Conservation (phyloP, 768 basidiomycete species). For the Lactarius vividus region DNA sequence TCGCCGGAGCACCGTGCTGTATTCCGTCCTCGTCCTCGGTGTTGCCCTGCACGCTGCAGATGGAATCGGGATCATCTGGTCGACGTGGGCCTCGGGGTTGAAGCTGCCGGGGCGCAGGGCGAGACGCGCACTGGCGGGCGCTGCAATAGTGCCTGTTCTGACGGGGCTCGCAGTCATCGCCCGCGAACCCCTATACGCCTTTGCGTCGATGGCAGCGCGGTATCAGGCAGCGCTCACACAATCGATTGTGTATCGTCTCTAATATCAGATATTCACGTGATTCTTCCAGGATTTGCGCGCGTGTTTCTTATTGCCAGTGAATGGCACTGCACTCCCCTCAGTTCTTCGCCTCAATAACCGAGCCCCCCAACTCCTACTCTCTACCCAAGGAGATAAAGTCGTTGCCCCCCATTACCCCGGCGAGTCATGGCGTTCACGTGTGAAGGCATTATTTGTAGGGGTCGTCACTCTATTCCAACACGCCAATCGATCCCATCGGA, state of each 20-base stretch:
- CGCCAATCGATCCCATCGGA: neutral
- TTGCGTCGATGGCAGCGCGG: slow-evolving; percentile 49
- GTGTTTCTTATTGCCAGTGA: neutral
- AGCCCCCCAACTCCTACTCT: neutral
- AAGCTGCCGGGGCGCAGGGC: slow-evolving; percentile 33
- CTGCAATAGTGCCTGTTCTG: slow-evolving; percentile 49
- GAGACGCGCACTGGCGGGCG: slow-evolving; percentile 38
- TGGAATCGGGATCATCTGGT: slow-evolving; percentile 54
- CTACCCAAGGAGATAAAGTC: neutral
- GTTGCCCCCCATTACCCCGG: neutral
- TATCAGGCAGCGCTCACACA: slow-evolving; percentile 50
- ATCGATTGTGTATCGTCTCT: slow-evolving; percentile 49
- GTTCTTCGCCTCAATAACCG: no score
- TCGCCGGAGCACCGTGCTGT: slow-evolving; percentile 56
- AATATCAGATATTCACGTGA: slow-evolving; percentile 5
- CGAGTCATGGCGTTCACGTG: neutral
- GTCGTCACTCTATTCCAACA: neutral
- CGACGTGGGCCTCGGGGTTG: slow-evolving; percentile 42
- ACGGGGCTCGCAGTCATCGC: slow-evolving; percentile 53
- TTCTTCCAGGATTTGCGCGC: neutral
- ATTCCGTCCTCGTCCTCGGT: slow-evolving; percentile 56
- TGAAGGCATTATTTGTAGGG: neutral
- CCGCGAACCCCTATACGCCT: slow-evolving; percentile 55
- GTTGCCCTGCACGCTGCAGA: slow-evolving; percentile 61
- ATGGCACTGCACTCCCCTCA: no score